A percentile compares a stretch with the other conserved stretches of the same genome.
Conservation (phyloP, 306 rosid genomes). For the Spatholobus suberectus region DNA sequence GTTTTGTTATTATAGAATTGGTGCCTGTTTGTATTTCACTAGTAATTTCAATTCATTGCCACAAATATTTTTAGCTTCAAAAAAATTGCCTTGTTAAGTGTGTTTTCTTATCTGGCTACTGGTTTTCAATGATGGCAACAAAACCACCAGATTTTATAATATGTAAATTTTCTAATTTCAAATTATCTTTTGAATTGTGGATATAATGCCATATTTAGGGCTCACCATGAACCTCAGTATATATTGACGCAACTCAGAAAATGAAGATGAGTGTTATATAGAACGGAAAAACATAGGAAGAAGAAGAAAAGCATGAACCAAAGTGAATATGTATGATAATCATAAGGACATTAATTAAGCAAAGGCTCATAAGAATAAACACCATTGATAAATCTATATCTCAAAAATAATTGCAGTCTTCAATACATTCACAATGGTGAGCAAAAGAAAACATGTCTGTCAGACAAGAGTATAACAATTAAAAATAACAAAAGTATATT, state of each 20-base stretch:
- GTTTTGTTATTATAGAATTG: background rate
- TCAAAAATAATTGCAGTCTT: background rate
- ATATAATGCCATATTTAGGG: background rate
- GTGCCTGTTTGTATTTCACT: background rate
- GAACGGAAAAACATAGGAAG: background rate
- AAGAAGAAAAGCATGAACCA: background rate
- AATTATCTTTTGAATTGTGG: background rate
- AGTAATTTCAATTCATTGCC: background rate
- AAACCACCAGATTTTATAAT: background rate
- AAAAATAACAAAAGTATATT: background rate
- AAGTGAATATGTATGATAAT: background rate
- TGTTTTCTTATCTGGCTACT: background rate
- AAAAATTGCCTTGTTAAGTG: background rate
- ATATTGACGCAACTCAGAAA: background rate
- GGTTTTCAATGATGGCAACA: too few species aligned
- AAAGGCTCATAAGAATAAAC: background rate
- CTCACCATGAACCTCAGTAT: background rate
- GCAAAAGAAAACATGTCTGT: background rate
- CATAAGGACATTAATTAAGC: background rate
- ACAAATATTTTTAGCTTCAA: background rate
- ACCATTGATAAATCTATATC: background rate
- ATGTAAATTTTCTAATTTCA: background rate
- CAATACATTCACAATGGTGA: background rate
- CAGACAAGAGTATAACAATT: constrained; percentile 10
- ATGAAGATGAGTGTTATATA: background rate